Percentiles rank a stretch among this genome's conserved stretches.
Conservation (phyloP, 208 protist species). For the Plasmodiophora brassicae region DNA sequence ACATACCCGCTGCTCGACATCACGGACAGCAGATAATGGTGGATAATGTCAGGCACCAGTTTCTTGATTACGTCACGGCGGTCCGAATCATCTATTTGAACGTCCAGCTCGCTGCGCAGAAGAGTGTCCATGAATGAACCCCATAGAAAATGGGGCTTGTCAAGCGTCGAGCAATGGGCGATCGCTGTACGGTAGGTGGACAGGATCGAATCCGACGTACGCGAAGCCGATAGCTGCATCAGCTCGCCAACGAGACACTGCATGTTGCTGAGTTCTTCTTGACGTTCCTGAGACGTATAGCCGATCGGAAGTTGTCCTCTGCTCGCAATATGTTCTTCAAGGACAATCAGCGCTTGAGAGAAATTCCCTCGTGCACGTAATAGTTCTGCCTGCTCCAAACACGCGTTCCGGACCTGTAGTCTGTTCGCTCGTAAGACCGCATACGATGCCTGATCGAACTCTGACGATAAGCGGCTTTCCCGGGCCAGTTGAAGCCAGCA, state of each 20-base stretch:
- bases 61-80: neutral
- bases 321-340: neutral
- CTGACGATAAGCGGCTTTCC: neutral
- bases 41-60: neutral
- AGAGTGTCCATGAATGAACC: neutral
- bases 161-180: neutral
- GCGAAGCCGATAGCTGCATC: neutral
- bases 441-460: neutral
- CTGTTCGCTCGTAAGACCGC: neutral
- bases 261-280: neutral
- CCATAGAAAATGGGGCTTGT: neutral
- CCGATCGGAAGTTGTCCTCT: neutral
- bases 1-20: neutral
- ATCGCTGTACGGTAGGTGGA: neutral
- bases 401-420: neutral
- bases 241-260: neutral
- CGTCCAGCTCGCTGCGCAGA: neutral
- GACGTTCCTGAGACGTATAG: neutral
- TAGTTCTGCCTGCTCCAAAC: neutral
- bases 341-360: neutral
- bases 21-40: neutral
- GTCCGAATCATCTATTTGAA: neutral
- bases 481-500: conserved; percentile 3
- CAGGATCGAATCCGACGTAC: neutral
- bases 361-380: neutral